phyloP scores from a whole-genome alignment of 352 stramenopile species.

The Globisporangium paroecandrum region DNA sequence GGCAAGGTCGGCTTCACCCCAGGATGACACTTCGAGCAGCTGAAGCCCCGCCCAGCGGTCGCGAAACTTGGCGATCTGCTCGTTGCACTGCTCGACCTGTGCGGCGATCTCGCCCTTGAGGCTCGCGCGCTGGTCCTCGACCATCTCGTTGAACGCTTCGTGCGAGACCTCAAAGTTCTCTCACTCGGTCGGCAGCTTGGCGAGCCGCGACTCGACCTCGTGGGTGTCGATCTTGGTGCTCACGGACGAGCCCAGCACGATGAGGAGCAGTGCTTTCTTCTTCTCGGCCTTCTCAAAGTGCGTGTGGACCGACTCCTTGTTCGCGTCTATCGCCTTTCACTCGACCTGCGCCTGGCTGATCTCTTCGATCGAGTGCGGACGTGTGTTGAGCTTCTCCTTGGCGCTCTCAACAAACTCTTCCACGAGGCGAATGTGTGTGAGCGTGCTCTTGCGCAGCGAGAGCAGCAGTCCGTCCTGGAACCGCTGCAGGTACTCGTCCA shows the following conservation, averaged over 20 bases:
- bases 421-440: slow-evolving; percentile 76
- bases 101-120: slow-evolving; percentile 88
- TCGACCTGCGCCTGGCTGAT: slow-evolving; percentile 87
- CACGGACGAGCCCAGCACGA: slow-evolving; percentile 26
- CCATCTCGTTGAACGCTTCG: slow-evolving; percentile 95
- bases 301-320: slow-evolving; percentile 47
- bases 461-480: slow-evolving; percentile 87
- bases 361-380: slow-evolving; percentile 91
- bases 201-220: slow-evolving; percentile 68
- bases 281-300: slow-evolving; percentile 77
- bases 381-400: slow-evolving; percentile 87
- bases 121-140: slow-evolving; percentile 91
- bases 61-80: slow-evolving; percentile 89
- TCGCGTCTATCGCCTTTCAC: slow-evolving; percentile 87
- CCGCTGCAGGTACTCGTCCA: slow-evolving; percentile 85
- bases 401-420: slow-evolving; percentile 87
- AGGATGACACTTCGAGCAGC: slow-evolving; percentile 77
- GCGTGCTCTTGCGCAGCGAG: slow-evolving; percentile 76
- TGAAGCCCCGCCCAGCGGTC: slow-evolving; percentile 87
- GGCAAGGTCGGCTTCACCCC: slow-evolving; percentile 59
- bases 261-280: slow-evolving; percentile 83
- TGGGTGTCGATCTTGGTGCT: slow-evolving; percentile 62
- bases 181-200: slow-evolving; percentile 83
- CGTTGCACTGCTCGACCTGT: slow-evolving; percentile 86
- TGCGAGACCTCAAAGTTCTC: slow-evolving; percentile 93